Conservation (phyloP, 2,329 filamentous ascomycete species). For the Cladophialophora yegresii region DNA sequence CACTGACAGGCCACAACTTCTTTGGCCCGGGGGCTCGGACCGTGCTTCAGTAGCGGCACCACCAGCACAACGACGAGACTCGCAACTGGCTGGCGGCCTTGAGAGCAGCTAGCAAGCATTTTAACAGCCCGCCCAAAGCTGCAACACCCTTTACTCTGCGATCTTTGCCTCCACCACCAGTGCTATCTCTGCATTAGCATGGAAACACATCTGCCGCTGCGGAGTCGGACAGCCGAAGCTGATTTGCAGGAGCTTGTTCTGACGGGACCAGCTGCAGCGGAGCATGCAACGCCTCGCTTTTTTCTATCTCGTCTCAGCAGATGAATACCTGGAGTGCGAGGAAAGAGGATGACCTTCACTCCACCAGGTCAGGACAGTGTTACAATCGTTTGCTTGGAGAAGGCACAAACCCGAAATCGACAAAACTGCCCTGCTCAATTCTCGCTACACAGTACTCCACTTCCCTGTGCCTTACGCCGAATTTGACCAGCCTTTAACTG, state of each 20-base stretch:
- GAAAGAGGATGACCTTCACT: background rate
- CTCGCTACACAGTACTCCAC: background rate
- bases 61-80: background rate
- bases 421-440: background rate
- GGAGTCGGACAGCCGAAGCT: background rate
- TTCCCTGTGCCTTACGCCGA: background rate
- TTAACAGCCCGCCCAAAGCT: slow-evolving; percentile 1
- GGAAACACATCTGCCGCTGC: background rate
- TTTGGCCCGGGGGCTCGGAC: background rate
- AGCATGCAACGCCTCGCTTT: background rate
- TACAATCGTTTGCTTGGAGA: background rate
- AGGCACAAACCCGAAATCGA: background rate
- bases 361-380: background rate
- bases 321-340: background rate
- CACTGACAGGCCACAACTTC: background rate
- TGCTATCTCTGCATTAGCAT: slow-evolving; percentile 2
- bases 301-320: background rate
- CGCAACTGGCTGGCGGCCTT: background rate
- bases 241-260: background rate
- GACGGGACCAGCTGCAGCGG: background rate
- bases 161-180: background rate
- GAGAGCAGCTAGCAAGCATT: background rate
- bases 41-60: background rate
- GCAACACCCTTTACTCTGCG: background rate
- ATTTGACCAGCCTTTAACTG: background rate